These are phyloP conservation scores for Rhodosorus marinus DNA, from an alignment of 23 red algal species.

Conservation along the genomic window DNA sequence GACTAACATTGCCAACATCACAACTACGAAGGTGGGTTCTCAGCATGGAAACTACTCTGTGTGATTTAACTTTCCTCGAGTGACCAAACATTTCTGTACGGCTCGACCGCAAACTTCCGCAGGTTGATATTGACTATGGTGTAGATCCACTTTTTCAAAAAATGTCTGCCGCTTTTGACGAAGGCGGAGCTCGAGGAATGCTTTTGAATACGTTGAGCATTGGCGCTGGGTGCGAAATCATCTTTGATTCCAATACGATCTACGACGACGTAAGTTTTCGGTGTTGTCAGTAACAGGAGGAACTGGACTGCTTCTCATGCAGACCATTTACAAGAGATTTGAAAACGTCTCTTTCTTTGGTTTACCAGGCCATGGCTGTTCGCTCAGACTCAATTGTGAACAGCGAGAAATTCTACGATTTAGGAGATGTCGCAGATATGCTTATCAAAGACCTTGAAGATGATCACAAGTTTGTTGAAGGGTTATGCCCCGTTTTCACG, in stretches of 20 bases:
- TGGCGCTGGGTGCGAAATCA: conserved; percentile 14
- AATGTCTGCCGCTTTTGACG: conserved; percentile 73
- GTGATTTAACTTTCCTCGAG: too few relatives aligned
- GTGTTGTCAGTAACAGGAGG: neutral
- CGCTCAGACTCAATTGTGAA: neutral
- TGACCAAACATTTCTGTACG: too few relatives aligned
- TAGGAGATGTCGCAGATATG: too few relatives aligned
- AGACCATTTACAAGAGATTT: neutral
- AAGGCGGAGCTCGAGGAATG: conserved; percentile 51
- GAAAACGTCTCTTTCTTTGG: neutral
- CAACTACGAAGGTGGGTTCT: conserved; percentile 29
- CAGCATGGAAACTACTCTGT: too few relatives aligned
- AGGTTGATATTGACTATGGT: conserved; percentile 47
- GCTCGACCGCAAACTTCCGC: too few relatives aligned
- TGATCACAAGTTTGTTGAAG: too few relatives aligned
- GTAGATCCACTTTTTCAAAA: conserved; percentile 86
- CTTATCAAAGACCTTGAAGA: too few relatives aligned
- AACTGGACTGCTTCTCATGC: neutral
- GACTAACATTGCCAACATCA: conserved; percentile 52
- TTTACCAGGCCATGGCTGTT: neutral
- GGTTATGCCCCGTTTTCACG: too few relatives aligned
- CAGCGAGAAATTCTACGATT: neutral
- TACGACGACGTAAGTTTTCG: neutral
- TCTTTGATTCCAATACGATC: conserved; percentile 41
- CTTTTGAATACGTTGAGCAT: conserved; percentile 43